A percentile compares a stretch with the other conserved stretches of the same genome.
These are phyloP conservation scores for Fraxinus quadrangulata DNA, from an alignment of 257 asterid genomes.

Conservation along the genomic window DNA sequence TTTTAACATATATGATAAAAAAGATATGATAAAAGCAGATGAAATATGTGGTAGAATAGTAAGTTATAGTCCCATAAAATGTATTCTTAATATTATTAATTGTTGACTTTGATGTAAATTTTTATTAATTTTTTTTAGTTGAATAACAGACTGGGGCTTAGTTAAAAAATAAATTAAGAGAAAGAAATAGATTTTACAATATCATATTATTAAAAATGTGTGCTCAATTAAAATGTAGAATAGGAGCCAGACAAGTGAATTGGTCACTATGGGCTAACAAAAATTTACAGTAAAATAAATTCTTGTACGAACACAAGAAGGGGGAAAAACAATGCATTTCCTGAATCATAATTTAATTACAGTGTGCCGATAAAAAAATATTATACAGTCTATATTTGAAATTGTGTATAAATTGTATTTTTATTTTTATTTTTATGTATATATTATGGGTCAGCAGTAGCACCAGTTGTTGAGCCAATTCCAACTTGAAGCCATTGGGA, in stretches of 20 bases:
- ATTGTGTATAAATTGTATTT: not conserved
- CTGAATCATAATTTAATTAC: not conserved
- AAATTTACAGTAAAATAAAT: not conserved
- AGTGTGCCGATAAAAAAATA: not conserved
- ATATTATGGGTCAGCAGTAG: constrained; percentile 29
- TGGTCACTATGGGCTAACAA: not conserved
- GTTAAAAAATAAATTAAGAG: too few relatives aligned
- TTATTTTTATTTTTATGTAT: not conserved
- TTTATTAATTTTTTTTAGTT: too few relatives aligned
- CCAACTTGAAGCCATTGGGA: constrained; percentile 93
- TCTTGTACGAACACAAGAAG: not conserved
- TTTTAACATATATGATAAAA: too few relatives aligned
- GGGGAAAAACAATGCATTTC: not conserved
- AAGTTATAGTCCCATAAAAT: too few relatives aligned
- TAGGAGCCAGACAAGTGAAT: not conserved
- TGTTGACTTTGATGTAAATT: too few relatives aligned
- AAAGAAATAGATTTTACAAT: not conserved
- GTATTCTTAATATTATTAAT: too few relatives aligned
- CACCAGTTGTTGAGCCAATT: constrained; percentile 53
- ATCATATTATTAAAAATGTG: not conserved
- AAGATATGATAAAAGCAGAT: too few relatives aligned
- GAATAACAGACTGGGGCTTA: too few relatives aligned
- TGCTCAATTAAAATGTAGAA: not conserved
- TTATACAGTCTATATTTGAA: not conserved
- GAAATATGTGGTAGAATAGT: too few relatives aligned